Base-by-base conservation (phyloP, 2,329 filamentous ascomycete species). In the Gremmenia infestans region DNA sequence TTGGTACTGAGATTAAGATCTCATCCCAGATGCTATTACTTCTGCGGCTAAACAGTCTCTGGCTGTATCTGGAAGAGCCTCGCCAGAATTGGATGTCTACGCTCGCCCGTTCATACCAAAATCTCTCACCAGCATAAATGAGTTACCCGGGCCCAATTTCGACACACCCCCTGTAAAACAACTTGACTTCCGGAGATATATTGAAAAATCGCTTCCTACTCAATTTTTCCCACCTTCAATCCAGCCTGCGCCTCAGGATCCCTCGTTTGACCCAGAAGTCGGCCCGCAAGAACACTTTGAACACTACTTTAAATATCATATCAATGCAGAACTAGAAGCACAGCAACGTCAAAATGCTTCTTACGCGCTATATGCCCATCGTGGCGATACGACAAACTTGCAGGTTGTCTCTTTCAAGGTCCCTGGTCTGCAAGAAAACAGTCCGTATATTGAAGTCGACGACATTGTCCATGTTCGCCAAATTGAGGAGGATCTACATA, bases 381-480 rank as follows among this genome's bases (percentile, higher is more conserved):
- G 40, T n/a, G 25, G 55, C 19, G 17, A 35, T 6, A 32, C 15
- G 17, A 25, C 48, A 12, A 11, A 9, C 25, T 35, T 15, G 36
- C 32, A 17, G 15, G 52, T 39, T 1, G 56, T 48, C 25, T 53
- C 50, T 23, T 37, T 62, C 35, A 12, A 46, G 4, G 54, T 60
- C 19, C 60, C 60, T 25, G 60, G 60, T 19, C 48, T 62, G n/a
- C 53, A 48, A 53, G 60, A 62, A 48, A 60, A 59, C 23, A 60
- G 56, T 39, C 60, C 60, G 17, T 60, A 59, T 48, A 17, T 62
- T 23, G 60, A 62, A 36, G 60, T 59, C 52, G 56, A 60, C 35
- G 60, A 62, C 35, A n/a, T 60, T 37, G 35, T 62, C n/a, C 50
- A 60, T 8, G 37, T 62, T 51, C 60, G 60, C 2, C 52, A 60